These are phyloP conservation scores for Russula ochroleuca DNA, from an alignment of 768 basidiomycete genomes.

Conservation along the genomic window DNA sequence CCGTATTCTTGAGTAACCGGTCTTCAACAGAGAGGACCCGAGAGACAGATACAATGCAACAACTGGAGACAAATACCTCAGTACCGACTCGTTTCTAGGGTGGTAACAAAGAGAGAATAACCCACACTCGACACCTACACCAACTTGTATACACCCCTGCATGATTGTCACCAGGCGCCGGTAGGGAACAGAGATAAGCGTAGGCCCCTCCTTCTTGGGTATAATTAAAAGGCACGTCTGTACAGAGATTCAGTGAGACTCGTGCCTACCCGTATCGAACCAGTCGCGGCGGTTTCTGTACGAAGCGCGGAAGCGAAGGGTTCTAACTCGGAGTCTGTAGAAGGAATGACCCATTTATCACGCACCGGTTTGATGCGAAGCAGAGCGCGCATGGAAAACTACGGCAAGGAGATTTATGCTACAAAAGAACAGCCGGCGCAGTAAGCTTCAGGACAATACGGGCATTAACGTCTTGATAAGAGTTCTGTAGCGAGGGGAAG, in stretches of 20 bases:
- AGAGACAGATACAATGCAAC: neutral
- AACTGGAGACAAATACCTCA: slow-evolving; percentile 2
- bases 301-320: slow-evolving; percentile 1
- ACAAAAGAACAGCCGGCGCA: neutral
- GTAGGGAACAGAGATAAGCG: slow-evolving; percentile 10
- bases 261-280: neutral
- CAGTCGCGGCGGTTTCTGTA: neutral
- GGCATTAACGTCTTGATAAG: neutral
- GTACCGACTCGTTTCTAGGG: neutral
- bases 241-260: neutral
- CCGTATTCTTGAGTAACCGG: neutral
- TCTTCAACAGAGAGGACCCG: neutral
- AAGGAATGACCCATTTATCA: slow-evolving; percentile 5
- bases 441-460: neutral
- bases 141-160: neutral
- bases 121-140: neutral
- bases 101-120: neutral
- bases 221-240: slow-evolving; percentile 16
- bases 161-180: neutral
- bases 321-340: slow-evolving; percentile 12
- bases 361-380: slow-evolving; percentile 4
- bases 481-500: neutral
- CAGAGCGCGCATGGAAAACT: neutral
- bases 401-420: neutral
- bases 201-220: neutral